These are phyloP conservation scores for Aspergillus novofumigatus DNA, from an alignment of 2,329 filamentous ascomycete species.

Conservation along the genomic window DNA sequence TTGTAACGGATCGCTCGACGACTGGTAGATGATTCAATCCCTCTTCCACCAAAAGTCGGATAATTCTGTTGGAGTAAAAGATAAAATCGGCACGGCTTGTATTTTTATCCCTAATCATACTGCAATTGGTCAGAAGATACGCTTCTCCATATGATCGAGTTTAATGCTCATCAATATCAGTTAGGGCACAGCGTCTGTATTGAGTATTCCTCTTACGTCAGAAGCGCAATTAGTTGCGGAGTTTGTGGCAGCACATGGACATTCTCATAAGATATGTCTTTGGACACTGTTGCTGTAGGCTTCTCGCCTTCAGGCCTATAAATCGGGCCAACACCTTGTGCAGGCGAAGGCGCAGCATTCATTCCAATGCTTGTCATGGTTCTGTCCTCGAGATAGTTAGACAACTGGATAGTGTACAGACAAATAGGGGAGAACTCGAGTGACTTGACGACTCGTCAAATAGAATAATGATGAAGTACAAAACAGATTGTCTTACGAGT, in stretches of 20 bases:
- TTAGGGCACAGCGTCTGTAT: background rate
- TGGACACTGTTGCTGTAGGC: slow-evolving; percentile 84
- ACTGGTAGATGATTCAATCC: slow-evolving; percentile 94
- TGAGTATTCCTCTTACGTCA: slow-evolving; percentile 68
- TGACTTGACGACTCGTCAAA: background rate
- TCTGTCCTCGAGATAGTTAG: background rate
- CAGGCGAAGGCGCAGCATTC: slow-evolving; percentile 42
- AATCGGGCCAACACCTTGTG: slow-evolving; percentile 71
- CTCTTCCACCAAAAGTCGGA: slow-evolving; percentile 92
- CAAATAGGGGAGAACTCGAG: background rate
- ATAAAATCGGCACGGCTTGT: slow-evolving; percentile 95
- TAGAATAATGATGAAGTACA: background rate
- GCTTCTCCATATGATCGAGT: background rate
- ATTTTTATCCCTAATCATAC: slow-evolving; percentile 89
- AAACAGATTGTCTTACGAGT: background rate
- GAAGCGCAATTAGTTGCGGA: slow-evolving; percentile 90
- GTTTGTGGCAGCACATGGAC: slow-evolving; percentile 89
- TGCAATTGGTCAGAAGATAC: slow-evolving; percentile 36
- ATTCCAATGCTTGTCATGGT: slow-evolving; percentile 22
- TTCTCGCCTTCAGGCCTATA: slow-evolving; percentile 75
- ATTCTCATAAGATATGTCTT: slow-evolving; percentile 73
- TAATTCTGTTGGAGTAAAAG: slow-evolving; percentile 98
- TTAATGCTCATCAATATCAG: background rate
- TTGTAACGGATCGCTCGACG: slow-evolving; percentile 81
- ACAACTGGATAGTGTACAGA: background rate